A percentile compares a stretch with the other conserved stretches of the same genome.
These are phyloP conservation scores for Hypericum perforatum DNA, from an alignment of 345 rosid genomes.

Conservation along the genomic window DNA sequence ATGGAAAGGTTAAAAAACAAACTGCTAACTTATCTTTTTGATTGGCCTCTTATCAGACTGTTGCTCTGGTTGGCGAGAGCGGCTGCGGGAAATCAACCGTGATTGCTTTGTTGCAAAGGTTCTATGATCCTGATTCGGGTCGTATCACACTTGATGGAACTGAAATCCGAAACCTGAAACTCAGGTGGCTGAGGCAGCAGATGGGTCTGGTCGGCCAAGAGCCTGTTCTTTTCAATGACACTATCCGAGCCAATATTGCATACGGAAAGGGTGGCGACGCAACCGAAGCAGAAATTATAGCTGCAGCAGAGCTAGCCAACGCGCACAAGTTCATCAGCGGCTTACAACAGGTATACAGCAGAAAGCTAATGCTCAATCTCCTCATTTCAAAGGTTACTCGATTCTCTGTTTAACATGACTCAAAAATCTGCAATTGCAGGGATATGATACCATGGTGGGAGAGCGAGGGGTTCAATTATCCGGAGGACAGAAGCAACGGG, in stretches of 20 bases:
- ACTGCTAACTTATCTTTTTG: no score
- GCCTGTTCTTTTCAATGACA: conserved; percentile 57
- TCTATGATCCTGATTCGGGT: conserved; percentile 75
- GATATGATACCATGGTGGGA: conserved; percentile 59
- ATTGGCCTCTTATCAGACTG: conserved; percentile 33
- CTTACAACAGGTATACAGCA: conserved; percentile 52
- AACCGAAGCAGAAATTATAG: conserved; percentile 50
- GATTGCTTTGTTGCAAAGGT: conserved; percentile 58
- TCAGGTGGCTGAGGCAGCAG: conserved; percentile 73
- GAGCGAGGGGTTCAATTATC: conserved; percentile 65
- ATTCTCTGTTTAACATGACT: background rate
- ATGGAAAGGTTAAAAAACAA: background rate
- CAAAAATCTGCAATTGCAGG: conserved; percentile 25
- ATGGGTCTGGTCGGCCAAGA: conserved; percentile 82
- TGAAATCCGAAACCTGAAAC: conserved; percentile 43
- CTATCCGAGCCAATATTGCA: conserved; percentile 69
- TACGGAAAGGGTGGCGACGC: conserved; percentile 71
- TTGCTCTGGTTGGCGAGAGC: conserved; percentile 84
- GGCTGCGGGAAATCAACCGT: conserved; percentile 83
- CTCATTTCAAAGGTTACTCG: background rate
- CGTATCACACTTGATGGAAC: conserved; percentile 59
- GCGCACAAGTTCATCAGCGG: conserved; percentile 75
- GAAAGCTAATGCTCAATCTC: background rate
- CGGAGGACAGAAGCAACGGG: conserved; percentile 72
- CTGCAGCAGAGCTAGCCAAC: conserved; percentile 66